Percentiles rank a stretch among this genome's conserved stretches.
Conservation (phyloP, 345 rosid species). For the Citrus glauca region DNA sequence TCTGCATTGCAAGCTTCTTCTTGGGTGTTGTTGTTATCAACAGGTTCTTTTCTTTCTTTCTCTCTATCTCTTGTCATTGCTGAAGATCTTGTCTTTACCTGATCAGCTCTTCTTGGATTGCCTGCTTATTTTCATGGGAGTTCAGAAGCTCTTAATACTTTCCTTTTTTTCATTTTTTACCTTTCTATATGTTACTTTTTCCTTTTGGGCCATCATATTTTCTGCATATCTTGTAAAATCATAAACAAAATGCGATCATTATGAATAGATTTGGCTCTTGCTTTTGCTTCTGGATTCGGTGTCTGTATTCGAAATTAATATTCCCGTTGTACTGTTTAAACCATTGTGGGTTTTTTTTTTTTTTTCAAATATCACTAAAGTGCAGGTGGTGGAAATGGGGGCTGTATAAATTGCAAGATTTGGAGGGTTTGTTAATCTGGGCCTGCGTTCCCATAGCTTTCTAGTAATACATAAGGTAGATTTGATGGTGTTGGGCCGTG, state of each 20-base stretch:
- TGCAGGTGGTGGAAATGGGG: background rate
- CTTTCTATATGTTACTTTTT: background rate
- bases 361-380: background rate
- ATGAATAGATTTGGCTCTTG: constrained; percentile 8
- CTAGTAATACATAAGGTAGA: background rate
- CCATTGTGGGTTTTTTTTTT: background rate
- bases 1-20: constrained; percentile 75
- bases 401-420: constrained; percentile 12
- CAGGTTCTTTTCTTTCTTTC: constrained; percentile 40
- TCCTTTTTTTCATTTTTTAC: background rate
- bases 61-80: constrained; percentile 7
- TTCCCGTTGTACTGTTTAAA: background rate
- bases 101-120: constrained; percentile 20
- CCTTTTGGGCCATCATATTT: background rate
- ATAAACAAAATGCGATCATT: constrained; percentile 13
- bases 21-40: constrained; percentile 63
- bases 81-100: constrained; percentile 41
- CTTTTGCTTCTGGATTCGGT: constrained; percentile 9
- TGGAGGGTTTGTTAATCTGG: background rate
- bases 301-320: background rate
- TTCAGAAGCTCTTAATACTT: constrained; percentile 2
- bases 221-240: constrained; percentile 6
- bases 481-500: background rate
- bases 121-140: background rate
- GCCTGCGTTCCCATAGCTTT: background rate